Conservation (phyloP, 192 early-diverging fungal species). For the Chytriomyces sp. region DNA sequence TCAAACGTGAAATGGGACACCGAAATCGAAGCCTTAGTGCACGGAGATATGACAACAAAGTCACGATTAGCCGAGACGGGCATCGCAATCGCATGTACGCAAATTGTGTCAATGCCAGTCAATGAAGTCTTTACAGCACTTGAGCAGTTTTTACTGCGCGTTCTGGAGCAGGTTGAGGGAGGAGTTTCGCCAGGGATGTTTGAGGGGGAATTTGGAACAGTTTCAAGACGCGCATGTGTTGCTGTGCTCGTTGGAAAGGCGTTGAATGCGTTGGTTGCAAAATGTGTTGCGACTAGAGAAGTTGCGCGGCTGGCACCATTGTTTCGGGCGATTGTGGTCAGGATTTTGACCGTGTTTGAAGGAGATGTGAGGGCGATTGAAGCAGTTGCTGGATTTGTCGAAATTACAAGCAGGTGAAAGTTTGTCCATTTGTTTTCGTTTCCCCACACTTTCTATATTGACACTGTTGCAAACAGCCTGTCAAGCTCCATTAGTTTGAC, state of each 20-base stretch:
- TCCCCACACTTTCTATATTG: neutral
- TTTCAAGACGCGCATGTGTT: conserved; percentile 25
- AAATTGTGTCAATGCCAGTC: conserved; percentile 32
- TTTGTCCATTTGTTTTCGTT: neutral
- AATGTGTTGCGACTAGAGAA: conserved; percentile 2
- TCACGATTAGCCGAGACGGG: conserved; percentile 17
- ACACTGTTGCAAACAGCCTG: conserved; percentile 4
- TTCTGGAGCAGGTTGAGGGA: neutral
- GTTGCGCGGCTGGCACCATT: neutral
- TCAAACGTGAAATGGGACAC: conserved; percentile 11
- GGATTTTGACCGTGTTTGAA: conserved; percentile 1
- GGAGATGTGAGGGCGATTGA: conserved; percentile 3
- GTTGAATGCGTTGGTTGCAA: conserved; percentile 21
- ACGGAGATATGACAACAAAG: neutral
- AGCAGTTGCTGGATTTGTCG: conserved; percentile 21
- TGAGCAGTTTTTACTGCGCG: neutral
- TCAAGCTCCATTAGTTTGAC: conserved; percentile 33
- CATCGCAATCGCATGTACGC: conserved; percentile 23
- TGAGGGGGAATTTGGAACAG: conserved; percentile 11
- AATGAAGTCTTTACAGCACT: neutral
- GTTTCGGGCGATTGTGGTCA: conserved; percentile 6
- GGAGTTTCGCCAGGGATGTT: neutral
- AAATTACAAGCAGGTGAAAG: neutral
- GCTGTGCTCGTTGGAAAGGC: neutral
- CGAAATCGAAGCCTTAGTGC: conserved; percentile 17